Percentiles rank a stretch among this genome's conserved stretches.
phyloP scores from a whole-genome alignment of 352 stramenopile genomes.

The Phytophthora megakarya region DNA sequence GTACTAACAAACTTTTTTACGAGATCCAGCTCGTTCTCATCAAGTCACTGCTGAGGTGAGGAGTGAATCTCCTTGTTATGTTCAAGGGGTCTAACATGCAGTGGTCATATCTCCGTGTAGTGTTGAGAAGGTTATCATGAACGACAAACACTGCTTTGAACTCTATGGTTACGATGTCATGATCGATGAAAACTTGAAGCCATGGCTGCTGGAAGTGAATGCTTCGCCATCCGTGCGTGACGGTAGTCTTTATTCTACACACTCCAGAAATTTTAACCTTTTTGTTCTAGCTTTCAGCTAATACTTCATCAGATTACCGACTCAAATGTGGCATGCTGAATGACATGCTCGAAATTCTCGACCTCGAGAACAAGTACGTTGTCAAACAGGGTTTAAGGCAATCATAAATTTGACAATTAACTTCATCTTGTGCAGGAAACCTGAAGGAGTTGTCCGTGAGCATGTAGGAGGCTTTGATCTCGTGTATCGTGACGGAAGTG shows the following conservation, averaged over 20 bases:
- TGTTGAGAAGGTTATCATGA: conserved; percentile 95
- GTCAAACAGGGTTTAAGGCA: neutral
- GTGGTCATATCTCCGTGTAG: conserved; percentile 20
- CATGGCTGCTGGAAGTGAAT: conserved; percentile 94
- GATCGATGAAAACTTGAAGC: conserved; percentile 92
- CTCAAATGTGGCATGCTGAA: conserved; percentile 95
- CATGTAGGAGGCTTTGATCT: conserved; percentile 78
- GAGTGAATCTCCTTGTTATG: neutral
- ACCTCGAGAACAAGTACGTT: conserved; percentile 86
- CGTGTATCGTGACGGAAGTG: conserved; percentile 72
- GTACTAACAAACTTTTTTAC: conserved; percentile 88
- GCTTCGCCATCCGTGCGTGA: conserved; percentile 85
- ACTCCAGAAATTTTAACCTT: neutral
- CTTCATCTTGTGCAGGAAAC: conserved; percentile 26
- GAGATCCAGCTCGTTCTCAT: conserved; percentile 92
- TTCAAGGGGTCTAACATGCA: neutral
- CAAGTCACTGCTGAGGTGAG: conserved; percentile 74
- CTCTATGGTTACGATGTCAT: conserved; percentile 95
- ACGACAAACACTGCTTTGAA: conserved; percentile 96
- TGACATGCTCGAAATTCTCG: conserved; percentile 95
- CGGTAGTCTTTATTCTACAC: neutral
- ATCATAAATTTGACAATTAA: neutral
- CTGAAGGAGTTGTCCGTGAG: conserved; percentile 42
- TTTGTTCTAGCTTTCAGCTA: conserved; percentile 78
- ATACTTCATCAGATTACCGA: conserved; percentile 91